Evolutionary conservation across 1,284 basidiomycete species (phyloP), one percentile per base, ranked within the genome.

Genomic region (Neolentinus lepideus): DNA sequence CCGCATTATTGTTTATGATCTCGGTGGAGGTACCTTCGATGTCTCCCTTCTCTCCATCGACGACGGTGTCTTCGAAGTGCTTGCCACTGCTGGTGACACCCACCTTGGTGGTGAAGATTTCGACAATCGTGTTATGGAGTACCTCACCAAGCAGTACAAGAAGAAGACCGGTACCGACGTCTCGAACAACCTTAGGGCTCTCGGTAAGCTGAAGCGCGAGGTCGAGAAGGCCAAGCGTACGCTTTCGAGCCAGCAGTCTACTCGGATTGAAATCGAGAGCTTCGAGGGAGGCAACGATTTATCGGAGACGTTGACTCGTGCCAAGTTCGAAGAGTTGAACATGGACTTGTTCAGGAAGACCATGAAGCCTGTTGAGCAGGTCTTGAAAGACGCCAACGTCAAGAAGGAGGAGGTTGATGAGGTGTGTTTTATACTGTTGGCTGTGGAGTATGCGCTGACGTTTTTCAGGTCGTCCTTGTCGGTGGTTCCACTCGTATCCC

Each of bases 41-140:
- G 95, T 98, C 45, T 98, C 95, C 59, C 90, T 98, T 59, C 84
- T 98, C 38, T 94, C 94, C 53, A 98, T 98, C 72, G 94, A 98
- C 70, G 94, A 96, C 64, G 96, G 95, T 69, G 94, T 98, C 70
- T 99, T 99, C 67, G 96, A 98, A 75, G 96, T 98, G 57, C 77
- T 97, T 65, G 94, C 96, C 55, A 98, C 95, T 58, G 94, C 95
- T 59, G 95, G 95, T 82, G 95, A 99, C 77, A 98, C 96, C 60
- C 96, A 98, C 72, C 89, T 98, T 61, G 96, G 96, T 81, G 96
- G 96, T 75, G 96, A 98, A 77, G 96, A 98, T 77, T 98, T 98
- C 71, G 95, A 98, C 75, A 96, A 98, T 82, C 89, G 92, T 56
- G 83, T 96, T 60, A 94, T 96, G 64, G 91, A 96, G 61, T 87